phyloP scores from a whole-genome alignment of 129 eudicot species.

The Centella asiatica region DNA sequence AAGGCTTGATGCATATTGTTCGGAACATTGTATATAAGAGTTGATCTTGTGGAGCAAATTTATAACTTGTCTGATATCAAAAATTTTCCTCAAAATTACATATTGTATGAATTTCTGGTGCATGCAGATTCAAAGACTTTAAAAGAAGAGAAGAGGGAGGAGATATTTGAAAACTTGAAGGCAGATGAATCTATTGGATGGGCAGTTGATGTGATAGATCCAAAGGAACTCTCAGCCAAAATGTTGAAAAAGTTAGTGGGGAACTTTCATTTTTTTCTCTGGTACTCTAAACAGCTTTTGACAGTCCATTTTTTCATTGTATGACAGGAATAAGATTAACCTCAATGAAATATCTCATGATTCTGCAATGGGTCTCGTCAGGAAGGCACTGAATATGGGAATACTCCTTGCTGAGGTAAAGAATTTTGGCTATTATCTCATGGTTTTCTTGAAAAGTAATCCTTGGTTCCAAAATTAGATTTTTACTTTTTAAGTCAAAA shows the following conservation, averaged over 20 bases:
- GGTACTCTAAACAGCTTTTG: not conserved
- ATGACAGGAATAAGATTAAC: conserved; percentile 74
- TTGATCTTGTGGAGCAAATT: no score
- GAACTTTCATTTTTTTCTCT: conserved; percentile 2
- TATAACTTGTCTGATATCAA: no score
- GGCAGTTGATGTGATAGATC: conserved; percentile 97
- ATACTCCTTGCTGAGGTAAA: conserved; percentile 86
- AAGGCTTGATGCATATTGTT: no score
- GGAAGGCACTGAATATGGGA: conserved; percentile 53
- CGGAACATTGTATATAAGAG: no score
- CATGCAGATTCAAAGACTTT: conserved; percentile 84
- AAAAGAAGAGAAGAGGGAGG: conserved; percentile 94
- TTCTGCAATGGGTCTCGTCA: conserved; percentile 90
- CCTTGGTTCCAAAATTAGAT: no score
- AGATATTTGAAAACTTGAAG: conserved; percentile 74
- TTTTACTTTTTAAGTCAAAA: no score
- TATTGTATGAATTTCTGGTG: not conserved
- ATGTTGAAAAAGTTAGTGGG: conserved; percentile 77
- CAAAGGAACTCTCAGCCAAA: conserved; percentile 90
- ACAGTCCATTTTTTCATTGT: conserved; percentile 4
- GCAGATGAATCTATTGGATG: conserved; percentile 75
- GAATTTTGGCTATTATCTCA: not conserved
- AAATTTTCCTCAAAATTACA: no score
- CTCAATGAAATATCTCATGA: conserved; percentile 91
- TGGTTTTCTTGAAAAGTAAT: not conserved